Conservation (phyloP, 495 filamentous ascomycete genomes). For the Aeminium ludgeri region DNA sequence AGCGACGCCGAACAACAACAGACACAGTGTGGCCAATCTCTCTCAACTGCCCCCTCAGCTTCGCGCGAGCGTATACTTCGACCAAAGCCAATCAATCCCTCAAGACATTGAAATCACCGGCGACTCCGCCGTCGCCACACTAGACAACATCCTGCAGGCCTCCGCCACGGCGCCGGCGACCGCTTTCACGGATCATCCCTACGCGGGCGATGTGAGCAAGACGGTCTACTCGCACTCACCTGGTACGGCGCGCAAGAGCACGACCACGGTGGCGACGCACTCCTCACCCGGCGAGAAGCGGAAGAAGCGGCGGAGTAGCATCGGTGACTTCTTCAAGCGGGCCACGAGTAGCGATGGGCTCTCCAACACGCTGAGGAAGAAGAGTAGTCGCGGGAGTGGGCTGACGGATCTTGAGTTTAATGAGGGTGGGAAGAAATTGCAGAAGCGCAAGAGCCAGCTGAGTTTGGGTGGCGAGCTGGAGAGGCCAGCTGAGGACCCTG, state of each 20-base stretch:
- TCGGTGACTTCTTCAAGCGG: slow-evolving; percentile 14
- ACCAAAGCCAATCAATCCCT: slow-evolving; percentile 34
- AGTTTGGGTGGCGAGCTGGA: slow-evolving; percentile 16
- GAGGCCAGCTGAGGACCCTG: neutral
- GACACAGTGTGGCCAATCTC: slow-evolving; percentile 5
- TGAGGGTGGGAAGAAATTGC: slow-evolving; percentile 18
- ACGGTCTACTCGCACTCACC: slow-evolving; percentile 9
- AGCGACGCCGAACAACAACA: too few relatives aligned
- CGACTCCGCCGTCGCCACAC: slow-evolving; percentile 68
- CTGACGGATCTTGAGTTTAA: slow-evolving; percentile 6
- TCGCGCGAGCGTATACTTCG: slow-evolving; percentile 76
- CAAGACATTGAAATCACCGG: slow-evolving; percentile 55
- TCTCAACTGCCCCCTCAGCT: slow-evolving; percentile 60
- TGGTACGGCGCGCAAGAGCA: slow-evolving; percentile 5
- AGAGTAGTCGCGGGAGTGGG: slow-evolving; percentile 11
- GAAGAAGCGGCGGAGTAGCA: slow-evolving; percentile 7
- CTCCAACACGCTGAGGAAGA: slow-evolving; percentile 19
- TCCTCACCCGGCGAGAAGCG: slow-evolving; percentile 2
- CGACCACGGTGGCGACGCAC: neutral
- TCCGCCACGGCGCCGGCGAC: slow-evolving; percentile 81
- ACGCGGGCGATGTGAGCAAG: slow-evolving; percentile 40
- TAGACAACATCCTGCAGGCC: slow-evolving; percentile 91
- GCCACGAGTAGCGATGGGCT: slow-evolving; percentile 18
- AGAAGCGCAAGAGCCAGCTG: slow-evolving; percentile 21
- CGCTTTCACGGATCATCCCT: slow-evolving; percentile 87